Conservation (phyloP, 805 yeast species). For the Teunomyces barrocoloradensis region DNA sequence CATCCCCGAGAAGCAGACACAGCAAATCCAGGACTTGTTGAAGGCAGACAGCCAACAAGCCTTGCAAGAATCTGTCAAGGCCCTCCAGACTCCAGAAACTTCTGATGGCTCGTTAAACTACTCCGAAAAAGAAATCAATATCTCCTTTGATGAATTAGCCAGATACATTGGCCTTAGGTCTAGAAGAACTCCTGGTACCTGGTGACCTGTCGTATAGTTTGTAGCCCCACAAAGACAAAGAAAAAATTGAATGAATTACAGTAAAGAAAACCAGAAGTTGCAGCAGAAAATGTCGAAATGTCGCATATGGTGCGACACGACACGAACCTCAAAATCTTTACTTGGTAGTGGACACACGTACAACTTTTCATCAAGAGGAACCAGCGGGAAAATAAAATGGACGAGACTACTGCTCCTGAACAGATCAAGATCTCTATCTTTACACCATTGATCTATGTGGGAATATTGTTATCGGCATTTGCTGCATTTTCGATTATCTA, state of each 20-base stretch:
- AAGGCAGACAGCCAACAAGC: constrained; percentile 10
- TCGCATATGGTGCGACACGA: not conserved
- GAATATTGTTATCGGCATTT: constrained; percentile 63
- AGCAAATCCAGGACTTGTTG: constrained; percentile 17
- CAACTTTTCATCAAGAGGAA: not conserved
- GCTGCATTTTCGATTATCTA: constrained; percentile 67
- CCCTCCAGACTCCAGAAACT: not conserved
- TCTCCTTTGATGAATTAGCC: constrained; percentile 61
- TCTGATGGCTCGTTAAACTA: constrained; percentile 6
- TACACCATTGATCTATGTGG: constrained; percentile 77
- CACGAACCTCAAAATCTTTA: constrained; percentile 1
- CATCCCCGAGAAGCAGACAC: constrained; percentile 55
- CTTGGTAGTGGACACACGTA: not conserved
- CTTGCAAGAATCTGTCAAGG: constrained; percentile 2
- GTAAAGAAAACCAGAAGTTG: not conserved
- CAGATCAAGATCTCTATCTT: constrained; percentile 37
- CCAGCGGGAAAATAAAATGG: constrained; percentile 3
- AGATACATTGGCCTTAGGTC: constrained; percentile 62
- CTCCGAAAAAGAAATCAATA: constrained; percentile 49
- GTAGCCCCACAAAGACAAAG: not conserved
- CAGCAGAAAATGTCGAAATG: constrained; percentile 1
- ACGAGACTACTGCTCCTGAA: constrained; percentile 19
- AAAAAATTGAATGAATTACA: too few relatives aligned
- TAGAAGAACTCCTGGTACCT: constrained; percentile 51
- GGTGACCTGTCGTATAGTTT: constrained; percentile 33